phyloP scores from a whole-genome alignment of 768 basidiomycete species.

The Xerocomus spinulosus region DNA sequence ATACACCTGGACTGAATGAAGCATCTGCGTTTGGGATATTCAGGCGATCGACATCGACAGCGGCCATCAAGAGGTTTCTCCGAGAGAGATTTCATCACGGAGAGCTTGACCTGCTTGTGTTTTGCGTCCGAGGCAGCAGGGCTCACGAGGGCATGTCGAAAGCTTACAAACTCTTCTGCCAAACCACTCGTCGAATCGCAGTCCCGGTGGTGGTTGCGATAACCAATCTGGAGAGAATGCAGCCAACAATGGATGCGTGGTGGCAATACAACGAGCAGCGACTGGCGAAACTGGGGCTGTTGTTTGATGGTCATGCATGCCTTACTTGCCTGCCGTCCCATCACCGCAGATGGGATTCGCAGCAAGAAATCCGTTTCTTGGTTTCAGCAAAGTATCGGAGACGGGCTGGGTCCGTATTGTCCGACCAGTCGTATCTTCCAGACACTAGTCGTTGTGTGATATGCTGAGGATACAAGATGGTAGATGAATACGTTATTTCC shows the following conservation, averaged over 20 bases:
- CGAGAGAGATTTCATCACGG: slow-evolving; percentile 17
- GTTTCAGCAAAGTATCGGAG: slow-evolving; percentile 8
- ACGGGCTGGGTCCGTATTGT: not conserved
- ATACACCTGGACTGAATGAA: slow-evolving; percentile 31
- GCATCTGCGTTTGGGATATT: slow-evolving; percentile 7
- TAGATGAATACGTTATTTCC: not conserved
- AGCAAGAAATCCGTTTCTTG: slow-evolving; percentile 10
- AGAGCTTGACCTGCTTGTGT: slow-evolving; percentile 23
- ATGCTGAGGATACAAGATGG: slow-evolving; percentile 10
- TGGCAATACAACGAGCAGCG: slow-evolving; percentile 25
- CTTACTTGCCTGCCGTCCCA: slow-evolving; percentile 18
- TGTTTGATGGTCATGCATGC: slow-evolving; percentile 29
- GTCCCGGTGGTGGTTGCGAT: slow-evolving; percentile 37
- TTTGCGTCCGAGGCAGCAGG: slow-evolving; percentile 20
- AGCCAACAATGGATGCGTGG: slow-evolving; percentile 31
- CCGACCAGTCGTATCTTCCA: slow-evolving; percentile 7
- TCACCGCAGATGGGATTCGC: slow-evolving; percentile 17
- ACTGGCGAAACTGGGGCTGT: slow-evolving; percentile 17
- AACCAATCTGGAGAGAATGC: slow-evolving; percentile 35
- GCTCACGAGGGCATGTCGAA: slow-evolving; percentile 8
- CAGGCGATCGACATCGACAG: not conserved
- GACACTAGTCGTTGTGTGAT: slow-evolving; percentile 12
- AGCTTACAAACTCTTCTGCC: slow-evolving; percentile 24
- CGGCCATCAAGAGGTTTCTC: slow-evolving; percentile 30
- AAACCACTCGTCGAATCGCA: slow-evolving; percentile 28